Evolutionary conservation across 2,329 filamentous ascomycete genomes (phyloP).

Genomic region (Fusarium cicatricum): DNA sequence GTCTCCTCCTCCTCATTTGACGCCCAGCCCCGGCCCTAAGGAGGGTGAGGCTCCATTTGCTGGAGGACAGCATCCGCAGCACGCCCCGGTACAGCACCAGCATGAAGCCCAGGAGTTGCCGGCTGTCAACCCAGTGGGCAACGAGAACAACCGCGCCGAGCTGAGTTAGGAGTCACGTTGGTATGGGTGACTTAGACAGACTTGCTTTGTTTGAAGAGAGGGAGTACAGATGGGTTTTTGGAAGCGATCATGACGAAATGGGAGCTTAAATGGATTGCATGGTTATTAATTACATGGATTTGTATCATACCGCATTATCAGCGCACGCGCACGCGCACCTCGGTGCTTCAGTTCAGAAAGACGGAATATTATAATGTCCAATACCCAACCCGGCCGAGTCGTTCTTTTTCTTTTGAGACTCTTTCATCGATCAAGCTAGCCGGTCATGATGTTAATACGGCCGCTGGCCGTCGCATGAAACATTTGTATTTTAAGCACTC

Average conservation of each 20-base stretch:
- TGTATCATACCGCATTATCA: constrained; percentile 31
- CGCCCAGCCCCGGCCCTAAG: constrained; percentile 43
- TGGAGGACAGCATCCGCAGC: constrained; percentile 9
- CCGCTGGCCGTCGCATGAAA: too few relatives aligned
- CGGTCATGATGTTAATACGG: neutral
- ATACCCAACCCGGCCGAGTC: neutral
- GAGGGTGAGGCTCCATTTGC: constrained; percentile 11
- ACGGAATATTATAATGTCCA: constrained; percentile 17
- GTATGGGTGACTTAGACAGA: constrained; percentile 8
- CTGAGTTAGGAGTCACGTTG: constrained; percentile 31
- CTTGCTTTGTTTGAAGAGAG: constrained; percentile 7
- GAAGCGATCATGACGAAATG: constrained; percentile 1
- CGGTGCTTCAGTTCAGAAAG: constrained; percentile 18
- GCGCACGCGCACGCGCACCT: constrained; percentile 13
- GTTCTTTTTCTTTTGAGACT: neutral
- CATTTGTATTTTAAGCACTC: neutral
- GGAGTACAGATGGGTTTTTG: constrained; percentile 8
- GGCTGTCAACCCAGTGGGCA: constrained; percentile 42
- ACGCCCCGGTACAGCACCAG: neutral
- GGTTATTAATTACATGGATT: too few relatives aligned
- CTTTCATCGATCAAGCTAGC: neutral
- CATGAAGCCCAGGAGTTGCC: constrained; percentile 41
- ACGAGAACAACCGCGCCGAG: constrained; percentile 47
- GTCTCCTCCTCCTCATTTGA: constrained; percentile 43
- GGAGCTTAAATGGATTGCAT: constrained; percentile 19